These are phyloP conservation scores for Trichoderma breve DNA, from an alignment of 2,329 filamentous ascomycete genomes.

Conservation along the genomic window DNA sequence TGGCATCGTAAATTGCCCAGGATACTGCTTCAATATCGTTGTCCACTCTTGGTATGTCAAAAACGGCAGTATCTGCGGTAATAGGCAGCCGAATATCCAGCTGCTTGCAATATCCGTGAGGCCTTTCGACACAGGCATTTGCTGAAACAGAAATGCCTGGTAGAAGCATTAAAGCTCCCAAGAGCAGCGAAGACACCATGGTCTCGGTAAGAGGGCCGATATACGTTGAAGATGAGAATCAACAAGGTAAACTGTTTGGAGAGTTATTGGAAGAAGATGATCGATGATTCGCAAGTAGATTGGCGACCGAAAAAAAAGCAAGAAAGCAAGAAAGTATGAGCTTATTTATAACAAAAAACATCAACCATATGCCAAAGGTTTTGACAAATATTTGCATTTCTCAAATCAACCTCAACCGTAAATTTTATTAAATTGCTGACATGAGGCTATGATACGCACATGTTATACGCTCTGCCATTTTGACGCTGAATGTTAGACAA, in stretches of 20 bases:
- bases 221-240: not conserved
- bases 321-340: not conserved
- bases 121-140: not conserved
- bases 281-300: not conserved
- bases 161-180: not conserved
- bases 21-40: slow-evolving; percentile 8
- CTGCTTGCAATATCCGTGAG: slow-evolving; percentile 15
- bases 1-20: slow-evolving; percentile 13
- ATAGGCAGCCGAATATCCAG: not conserved
- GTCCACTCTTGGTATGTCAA: slow-evolving; percentile 8
- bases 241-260: not conserved
- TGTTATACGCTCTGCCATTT: not conserved
- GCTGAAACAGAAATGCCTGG: not conserved
- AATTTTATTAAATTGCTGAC: not conserved
- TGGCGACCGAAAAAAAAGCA: no score
- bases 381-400: not conserved
- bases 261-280: not conserved
- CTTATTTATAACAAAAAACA: not conserved
- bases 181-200: not conserved
- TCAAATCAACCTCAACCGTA: not conserved
- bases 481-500: not conserved
- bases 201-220: not conserved
- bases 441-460: not conserved
- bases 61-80: not conserved
- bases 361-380: not conserved